phyloP scores from a whole-genome alignment of 176 grass and related monocot species.

The Triticum timopheevii region DNA sequence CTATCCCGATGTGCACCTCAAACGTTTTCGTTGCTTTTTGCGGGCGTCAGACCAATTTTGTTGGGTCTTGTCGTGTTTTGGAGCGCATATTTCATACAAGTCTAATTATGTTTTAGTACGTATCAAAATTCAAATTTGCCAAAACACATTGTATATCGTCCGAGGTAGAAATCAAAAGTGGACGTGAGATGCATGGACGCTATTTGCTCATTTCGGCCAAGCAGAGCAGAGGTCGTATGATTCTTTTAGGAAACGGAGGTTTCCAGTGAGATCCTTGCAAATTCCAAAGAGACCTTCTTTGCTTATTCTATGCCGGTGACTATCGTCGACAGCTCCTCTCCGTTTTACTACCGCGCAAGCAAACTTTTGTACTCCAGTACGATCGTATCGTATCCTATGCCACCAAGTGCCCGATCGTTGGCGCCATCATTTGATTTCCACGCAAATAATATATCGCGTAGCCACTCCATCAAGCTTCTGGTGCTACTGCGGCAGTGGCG shows the following conservation, averaged over 20 bases:
- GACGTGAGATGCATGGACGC: background rate
- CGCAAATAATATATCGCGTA: background rate
- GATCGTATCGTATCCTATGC: background rate
- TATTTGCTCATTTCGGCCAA: background rate
- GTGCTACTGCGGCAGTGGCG: background rate
- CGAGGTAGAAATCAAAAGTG: background rate
- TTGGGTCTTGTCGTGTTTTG: background rate
- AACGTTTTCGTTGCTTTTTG: background rate
- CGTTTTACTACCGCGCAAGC: background rate
- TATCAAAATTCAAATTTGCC: too few relatives aligned
- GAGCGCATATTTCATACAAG: too few relatives aligned
- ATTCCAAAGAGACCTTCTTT: background rate
- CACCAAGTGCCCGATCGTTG: background rate
- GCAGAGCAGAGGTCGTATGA: background rate
- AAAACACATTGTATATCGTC: too few relatives aligned
- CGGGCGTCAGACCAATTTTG: background rate
- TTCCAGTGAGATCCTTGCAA: background rate
- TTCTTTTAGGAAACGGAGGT: background rate
- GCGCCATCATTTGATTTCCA: background rate
- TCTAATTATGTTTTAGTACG: too few relatives aligned
- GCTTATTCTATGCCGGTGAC: background rate
- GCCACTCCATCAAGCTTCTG: background rate
- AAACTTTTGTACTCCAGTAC: background rate
- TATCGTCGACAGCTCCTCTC: background rate
- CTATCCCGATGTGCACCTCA: background rate